Evolutionary conservation across 2,329 filamentous ascomycete species (phyloP), one percentile per base, ranked within the genome.

Genomic region (Remersonia thermophila): DNA sequence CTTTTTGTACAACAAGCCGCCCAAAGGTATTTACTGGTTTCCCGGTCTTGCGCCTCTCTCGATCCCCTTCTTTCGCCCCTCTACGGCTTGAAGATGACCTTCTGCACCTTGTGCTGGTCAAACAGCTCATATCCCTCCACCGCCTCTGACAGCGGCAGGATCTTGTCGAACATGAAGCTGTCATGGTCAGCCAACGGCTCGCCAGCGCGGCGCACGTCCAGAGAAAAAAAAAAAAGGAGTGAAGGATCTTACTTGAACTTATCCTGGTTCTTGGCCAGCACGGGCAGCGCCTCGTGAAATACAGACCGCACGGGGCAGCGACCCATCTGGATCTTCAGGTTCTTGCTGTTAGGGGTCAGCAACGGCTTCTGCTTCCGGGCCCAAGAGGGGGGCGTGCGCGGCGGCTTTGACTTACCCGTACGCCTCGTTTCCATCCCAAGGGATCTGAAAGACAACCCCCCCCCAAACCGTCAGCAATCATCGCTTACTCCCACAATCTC

Each of bases 91-190:
- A 84, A 84, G 12, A 83, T 67, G 11, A 85, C 76, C 62, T 85
- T 84, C 49, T 83, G 78, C 14, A 69, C 78, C 57, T 78, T 72
- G 71, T 79, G 80, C 44, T 77, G 69, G 52, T 84, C 73, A 51
- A 84, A 85, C 17, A 83, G 59, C 7, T 78, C 69, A 51, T 83
- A 85, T 29, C 74, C 80, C 51, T 80, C 69, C 3, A 73, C 67
- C 1, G 79, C 80, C 36, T 78, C 62, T 4, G 66, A 66, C 28
- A 84, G 61, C 2, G 79, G 77, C 76, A 84, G 81, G 47, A 83
- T 69, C 47, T 80, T 76, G 42, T 84, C 77, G 33, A 78, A 77
- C 79, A 85, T 83, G 60, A 85, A 85, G 39, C 80, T 81, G 27
- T 18, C 1, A 39, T 11, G 17, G 35, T 47, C 27, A 40, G 39